Percentiles rank a stretch among this genome's conserved stretches.
Conservation (phyloP, 768 basidiomycete genomes). For the Russula griseocarnosa region DNA sequence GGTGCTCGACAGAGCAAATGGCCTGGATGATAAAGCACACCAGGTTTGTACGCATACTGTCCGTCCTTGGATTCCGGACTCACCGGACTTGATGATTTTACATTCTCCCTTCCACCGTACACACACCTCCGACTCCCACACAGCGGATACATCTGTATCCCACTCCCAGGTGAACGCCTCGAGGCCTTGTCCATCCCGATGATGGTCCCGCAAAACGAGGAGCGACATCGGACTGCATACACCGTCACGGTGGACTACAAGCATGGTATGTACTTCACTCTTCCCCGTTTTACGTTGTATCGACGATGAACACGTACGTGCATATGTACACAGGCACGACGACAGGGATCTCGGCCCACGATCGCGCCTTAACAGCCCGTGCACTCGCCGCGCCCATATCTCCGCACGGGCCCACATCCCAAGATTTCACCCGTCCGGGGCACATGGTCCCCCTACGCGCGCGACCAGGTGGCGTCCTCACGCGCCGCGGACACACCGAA, state of each 20-base stretch:
- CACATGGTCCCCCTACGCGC: slow-evolving; percentile 94
- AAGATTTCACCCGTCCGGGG: slow-evolving; percentile 87
- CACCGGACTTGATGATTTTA: slow-evolving; percentile 12
- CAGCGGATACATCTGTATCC: slow-evolving; percentile 93
- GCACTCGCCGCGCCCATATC: slow-evolving; percentile 62
- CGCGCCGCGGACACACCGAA: slow-evolving; percentile 93
- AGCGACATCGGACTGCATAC: slow-evolving; percentile 90
- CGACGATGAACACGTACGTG: not conserved
- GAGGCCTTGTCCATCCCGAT: slow-evolving; percentile 78
- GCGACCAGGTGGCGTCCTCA: slow-evolving; percentile 76
- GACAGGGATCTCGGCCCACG: slow-evolving; percentile 96
- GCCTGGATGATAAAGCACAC: slow-evolving; percentile 98
- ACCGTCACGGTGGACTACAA: slow-evolving; percentile 93
- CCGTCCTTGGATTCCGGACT: slow-evolving; percentile 4
- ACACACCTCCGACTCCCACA: not conserved
- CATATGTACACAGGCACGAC: slow-evolving; percentile 79
- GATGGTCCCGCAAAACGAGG: slow-evolving; percentile 92
- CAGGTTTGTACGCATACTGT: slow-evolving; percentile 51
- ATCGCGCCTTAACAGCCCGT: slow-evolving; percentile 83
- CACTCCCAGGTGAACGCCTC: slow-evolving; percentile 72
- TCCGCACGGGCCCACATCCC: slow-evolving; percentile 38
- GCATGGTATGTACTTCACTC: slow-evolving; percentile 53
- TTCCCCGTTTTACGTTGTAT: not conserved
- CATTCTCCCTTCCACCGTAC: not conserved
- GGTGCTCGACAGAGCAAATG: slow-evolving; percentile 94